phyloP scores from a whole-genome alignment of 1,284 basidiomycete genomes.

The Moniliophthora roreri region DNA sequence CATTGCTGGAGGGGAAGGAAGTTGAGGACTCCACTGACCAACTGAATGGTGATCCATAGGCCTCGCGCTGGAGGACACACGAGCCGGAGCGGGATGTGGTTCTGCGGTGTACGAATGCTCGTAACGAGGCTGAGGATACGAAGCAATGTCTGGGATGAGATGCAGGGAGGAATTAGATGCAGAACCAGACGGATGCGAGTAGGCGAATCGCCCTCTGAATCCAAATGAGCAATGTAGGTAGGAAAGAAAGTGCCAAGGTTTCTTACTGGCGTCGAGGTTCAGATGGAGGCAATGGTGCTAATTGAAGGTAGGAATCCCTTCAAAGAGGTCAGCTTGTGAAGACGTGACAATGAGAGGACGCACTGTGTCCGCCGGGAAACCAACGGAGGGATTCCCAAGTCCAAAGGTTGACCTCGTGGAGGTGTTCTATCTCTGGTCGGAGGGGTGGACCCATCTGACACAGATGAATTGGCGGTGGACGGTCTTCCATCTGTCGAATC shows the following conservation, averaged over 20 bases:
- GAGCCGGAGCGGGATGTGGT: constrained; percentile 35
- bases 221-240: constrained; percentile 8
- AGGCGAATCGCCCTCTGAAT: constrained; percentile 31
- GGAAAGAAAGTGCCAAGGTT: constrained; percentile 6
- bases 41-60: constrained; percentile 41
- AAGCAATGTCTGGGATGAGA: constrained; percentile 57
- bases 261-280: constrained; percentile 52
- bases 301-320: constrained; percentile 23
- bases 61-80: constrained; percentile 41
- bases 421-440: constrained; percentile 64
- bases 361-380: constrained; percentile 56
- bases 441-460: constrained; percentile 63
- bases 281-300: constrained; percentile 36
- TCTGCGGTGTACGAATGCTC: constrained; percentile 38
- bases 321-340: constrained; percentile 16
- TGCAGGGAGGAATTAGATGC: constrained; percentile 41
- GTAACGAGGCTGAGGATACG: constrained; percentile 54
- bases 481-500: constrained; percentile 54
- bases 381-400: constrained; percentile 51
- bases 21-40: constrained; percentile 45
- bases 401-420: constrained; percentile 48
- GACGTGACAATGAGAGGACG: constrained; percentile 17
- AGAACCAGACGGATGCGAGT: constrained; percentile 39
- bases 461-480: constrained; percentile 64
- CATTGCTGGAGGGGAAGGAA: constrained; percentile 30